phyloP scores from a whole-genome alignment of 352 stramenopile genomes.

The Pythium plurisporium region DNA sequence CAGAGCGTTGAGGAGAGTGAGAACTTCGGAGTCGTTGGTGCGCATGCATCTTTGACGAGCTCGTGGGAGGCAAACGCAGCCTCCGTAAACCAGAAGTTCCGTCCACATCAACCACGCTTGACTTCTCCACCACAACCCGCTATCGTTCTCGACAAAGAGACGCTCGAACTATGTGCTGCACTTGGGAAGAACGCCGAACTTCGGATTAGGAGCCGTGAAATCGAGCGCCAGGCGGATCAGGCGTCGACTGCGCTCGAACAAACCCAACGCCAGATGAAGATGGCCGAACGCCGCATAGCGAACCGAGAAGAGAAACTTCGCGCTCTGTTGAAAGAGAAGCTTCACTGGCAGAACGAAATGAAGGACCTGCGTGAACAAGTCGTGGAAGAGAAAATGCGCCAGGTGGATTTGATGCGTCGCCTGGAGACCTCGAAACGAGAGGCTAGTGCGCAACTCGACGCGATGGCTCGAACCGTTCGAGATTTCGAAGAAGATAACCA shows the following conservation, averaged over 20 bases:
- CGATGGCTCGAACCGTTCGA: constrained; percentile 26
- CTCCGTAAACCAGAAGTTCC: constrained; percentile 18
- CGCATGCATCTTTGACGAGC: neutral
- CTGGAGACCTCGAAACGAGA: constrained; percentile 51
- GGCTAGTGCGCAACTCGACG: constrained; percentile 31
- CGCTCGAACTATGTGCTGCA: constrained; percentile 52
- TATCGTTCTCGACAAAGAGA: constrained; percentile 29
- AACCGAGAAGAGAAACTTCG: constrained; percentile 66
- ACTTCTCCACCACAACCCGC: constrained; percentile 8
- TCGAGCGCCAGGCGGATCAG: constrained; percentile 47
- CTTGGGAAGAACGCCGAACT: constrained; percentile 66
- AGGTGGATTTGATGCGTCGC: constrained; percentile 56
- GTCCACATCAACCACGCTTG: constrained; percentile 13
- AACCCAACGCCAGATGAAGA: constrained; percentile 55
- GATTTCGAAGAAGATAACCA: constrained; percentile 45
- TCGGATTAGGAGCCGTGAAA: constrained; percentile 46
- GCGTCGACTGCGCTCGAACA: constrained; percentile 41
- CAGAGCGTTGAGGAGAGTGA: constrained; percentile 19
- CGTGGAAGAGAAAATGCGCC: constrained; percentile 68
- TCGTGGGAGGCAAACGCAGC: constrained; percentile 2
- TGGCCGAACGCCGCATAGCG: constrained; percentile 43
- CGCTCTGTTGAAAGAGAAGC: constrained; percentile 57
- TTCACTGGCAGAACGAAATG: constrained; percentile 63
- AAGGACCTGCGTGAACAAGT: constrained; percentile 54
- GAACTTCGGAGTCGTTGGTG: constrained; percentile 20